Base-by-base conservation (phyloP, 2,329 filamentous ascomycete genomes). In the Elsinoe perseae region DNA sequence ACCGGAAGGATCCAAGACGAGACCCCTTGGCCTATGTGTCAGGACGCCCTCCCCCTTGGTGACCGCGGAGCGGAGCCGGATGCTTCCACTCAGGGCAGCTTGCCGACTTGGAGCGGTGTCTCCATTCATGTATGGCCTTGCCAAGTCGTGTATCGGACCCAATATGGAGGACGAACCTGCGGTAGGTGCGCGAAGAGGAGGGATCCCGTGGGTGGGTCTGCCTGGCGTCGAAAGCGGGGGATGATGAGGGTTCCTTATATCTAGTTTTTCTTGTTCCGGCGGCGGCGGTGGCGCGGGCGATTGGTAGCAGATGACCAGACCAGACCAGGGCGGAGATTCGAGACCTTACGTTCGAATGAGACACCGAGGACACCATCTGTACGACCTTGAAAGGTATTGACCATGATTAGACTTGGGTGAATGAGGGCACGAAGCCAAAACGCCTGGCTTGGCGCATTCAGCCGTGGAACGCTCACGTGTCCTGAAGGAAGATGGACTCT, bases 121-220 rank as follows among this genome's bases (percentile, higher is more conserved):
- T 18, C 23, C 27, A 30, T 23, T 50, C 44, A 50, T 43, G 20
- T 50, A 50, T 28, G 44, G 25, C 27, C 10, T 25, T 30, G 32
- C 48, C 48, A 52, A 52, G 48, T 36, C 25, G 25, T 25, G 28
- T 36, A 52, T 12, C n/a, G 48, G 38, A 52, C 38, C 48, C 25
- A 34, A 20, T 9, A 30, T 12, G 28, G 48, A 32, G 28, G 48
- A 36, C 48, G 28, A 10, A 36, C 25, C 44, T 50, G 44, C 25
- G 44, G 30, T 32, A 48, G 8, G 16, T 20, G 43, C 48, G 48
- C 30, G 30, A 36, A 34, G 48, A 52, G 48, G 48, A 23, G 28
- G 44, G 16, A 50, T 30, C 12, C 25, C 25, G 25, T 25, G 40
- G 44, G 48, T 20, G 48, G 21, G 30, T 30, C 30, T 18, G 23